Conservation (phyloP, 2,329 filamentous ascomycete genomes). For the Amylocarpus encephaloides region DNA sequence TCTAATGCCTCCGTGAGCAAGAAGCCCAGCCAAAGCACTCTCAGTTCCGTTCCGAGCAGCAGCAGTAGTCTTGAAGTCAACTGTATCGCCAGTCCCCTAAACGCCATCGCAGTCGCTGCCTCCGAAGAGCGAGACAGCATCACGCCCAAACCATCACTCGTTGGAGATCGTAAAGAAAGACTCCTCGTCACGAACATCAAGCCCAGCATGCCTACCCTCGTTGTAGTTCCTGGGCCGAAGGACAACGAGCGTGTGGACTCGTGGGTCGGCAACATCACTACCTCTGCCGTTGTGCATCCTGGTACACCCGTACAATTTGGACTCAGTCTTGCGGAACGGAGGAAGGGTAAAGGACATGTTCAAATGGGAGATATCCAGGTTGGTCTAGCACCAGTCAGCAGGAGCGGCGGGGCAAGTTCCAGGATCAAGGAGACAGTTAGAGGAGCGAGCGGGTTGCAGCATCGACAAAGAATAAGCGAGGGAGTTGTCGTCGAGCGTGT, state of each 20-base stretch:
- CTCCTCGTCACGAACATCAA: constrained; percentile 18
- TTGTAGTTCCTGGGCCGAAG: constrained; percentile 18
- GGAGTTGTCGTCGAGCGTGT: constrained; percentile 44
- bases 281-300: background rate
- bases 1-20: constrained; percentile 2
- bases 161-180: constrained; percentile 4
- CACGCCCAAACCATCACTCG: background rate
- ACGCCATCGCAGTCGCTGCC: constrained; percentile 14
- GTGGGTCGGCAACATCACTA: constrained; percentile 12
- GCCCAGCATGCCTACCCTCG: constrained; percentile 23
- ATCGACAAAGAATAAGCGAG: constrained; percentile 48
- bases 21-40: constrained; percentile 11
- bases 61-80: too few relatives aligned
- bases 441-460: constrained; percentile 31
- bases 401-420: background rate
- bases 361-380: constrained; percentile 20
- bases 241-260: constrained; percentile 9
- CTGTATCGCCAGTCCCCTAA: constrained; percentile 15
- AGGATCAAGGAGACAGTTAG: constrained; percentile 14
- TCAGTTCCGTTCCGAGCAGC: constrained; percentile 3
- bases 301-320: constrained; percentile 1
- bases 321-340: constrained; percentile 32
- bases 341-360: constrained; percentile 5
- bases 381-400: constrained; percentile 24
- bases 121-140: constrained; percentile 13